Base-by-base conservation (phyloP, 2,329 filamentous ascomycete genomes). In the Claviceps arundinis region DNA sequence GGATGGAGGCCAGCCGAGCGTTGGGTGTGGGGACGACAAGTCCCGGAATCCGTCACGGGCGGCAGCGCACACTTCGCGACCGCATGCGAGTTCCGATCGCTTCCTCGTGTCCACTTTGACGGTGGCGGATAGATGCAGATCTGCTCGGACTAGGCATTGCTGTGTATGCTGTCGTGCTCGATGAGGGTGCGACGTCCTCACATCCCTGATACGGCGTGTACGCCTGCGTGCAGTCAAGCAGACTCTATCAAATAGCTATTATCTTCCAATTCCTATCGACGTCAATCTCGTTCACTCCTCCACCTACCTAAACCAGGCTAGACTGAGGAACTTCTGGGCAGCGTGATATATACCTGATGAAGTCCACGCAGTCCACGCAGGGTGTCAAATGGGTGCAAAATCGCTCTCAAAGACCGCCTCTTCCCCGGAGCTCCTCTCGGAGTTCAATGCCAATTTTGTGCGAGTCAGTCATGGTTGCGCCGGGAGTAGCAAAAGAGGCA, bases 221-320 rank as follows among this genome's bases (percentile, higher is more conserved):
- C 16, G n/a, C n/a, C 7, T 8, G 16, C 26, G 17, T 4, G 16
- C 3, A 17, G 3, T 34, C 3, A 17, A 46, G 14, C 9, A 30
- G 30, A 11, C 30, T 30, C 9, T 9, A 5, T 4, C 44, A 26
- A 13, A 14, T 30, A 22, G 13, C 16, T 4, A 8, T 5, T 45
- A 30, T 17, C 44, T 46, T 8, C 8, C 44, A 30, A 11, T 3
- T 26, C 22, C 9, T 11, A 30, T 11, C 8, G 30, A 30, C 30
- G 30, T 30, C 9, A 47, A 49, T 11, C 17, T n/a, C 26, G 48
- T 26, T 51, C 37, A 34, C 4, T n/a, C 37, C 45, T 22, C 22
- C 41, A 57, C 55, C 55, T 56, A 50, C 56, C 56, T 53, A 56
- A 54, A 51, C 37, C 47, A 50, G 54, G 8, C 30, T 51, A 50